Evolutionary conservation across 1,139 yeast genomes (phyloP).

Genomic region (Yamadazyma atlantica): DNA sequence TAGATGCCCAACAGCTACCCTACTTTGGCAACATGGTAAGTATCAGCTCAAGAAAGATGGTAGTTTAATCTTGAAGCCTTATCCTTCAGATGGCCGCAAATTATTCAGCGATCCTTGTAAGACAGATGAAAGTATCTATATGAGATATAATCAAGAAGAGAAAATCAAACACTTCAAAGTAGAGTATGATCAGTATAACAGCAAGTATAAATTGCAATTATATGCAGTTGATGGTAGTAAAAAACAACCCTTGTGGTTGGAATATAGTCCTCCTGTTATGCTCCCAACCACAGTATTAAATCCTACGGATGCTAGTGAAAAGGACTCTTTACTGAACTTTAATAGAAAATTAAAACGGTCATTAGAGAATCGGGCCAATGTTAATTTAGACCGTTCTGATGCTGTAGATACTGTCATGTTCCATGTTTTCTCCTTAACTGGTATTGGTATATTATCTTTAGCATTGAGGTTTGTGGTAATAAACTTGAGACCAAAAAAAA

Average conservation of each 20-base stretch:
- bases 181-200: slow-evolving; percentile 21
- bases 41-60: slow-evolving; percentile 17
- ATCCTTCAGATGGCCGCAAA: slow-evolving; percentile 30
- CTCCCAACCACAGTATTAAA: slow-evolving; percentile 27
- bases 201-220: slow-evolving; percentile 23
- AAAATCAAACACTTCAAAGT: slow-evolving; percentile 21
- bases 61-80: slow-evolving; percentile 21
- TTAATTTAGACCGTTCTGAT: slow-evolving; percentile 52
- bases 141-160: slow-evolving; percentile 24
- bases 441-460: neutral
- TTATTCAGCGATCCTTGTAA: slow-evolving; percentile 31
- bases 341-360: slow-evolving; percentile 55
- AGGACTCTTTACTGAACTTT: slow-evolving; percentile 7
- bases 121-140: slow-evolving; percentile 20
- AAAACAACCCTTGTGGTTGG: slow-evolving; percentile 32
- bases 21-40: slow-evolving; percentile 32
- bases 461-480: slow-evolving; percentile 3
- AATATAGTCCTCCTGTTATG: slow-evolving; percentile 29
- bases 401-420: slow-evolving; percentile 1
- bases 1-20: slow-evolving; percentile 27
- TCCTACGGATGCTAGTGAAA: slow-evolving; percentile 19
- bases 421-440: slow-evolving; percentile 3
- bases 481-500: slow-evolving; percentile 1
- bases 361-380: slow-evolving; percentile 73
- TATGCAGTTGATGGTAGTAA: slow-evolving; percentile 28